Evolutionary conservation across 108 stramenopile species (phyloP), one percentile per base, ranked within the genome.

Genomic region (Cyclotella choctawhatcheeana): DNA sequence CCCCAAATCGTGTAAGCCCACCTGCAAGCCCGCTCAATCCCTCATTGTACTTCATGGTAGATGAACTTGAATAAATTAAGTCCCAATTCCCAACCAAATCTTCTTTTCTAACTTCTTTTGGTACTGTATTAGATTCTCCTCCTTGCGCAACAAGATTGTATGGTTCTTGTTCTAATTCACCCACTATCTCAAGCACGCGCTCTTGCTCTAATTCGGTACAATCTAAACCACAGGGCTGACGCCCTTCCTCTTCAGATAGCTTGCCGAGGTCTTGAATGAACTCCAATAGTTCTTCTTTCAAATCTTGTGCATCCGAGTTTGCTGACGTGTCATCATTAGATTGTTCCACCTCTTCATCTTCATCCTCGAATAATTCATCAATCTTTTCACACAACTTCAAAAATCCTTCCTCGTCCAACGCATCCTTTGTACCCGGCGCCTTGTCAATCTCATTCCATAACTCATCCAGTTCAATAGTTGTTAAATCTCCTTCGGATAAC

Each of bases 21-120:
- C 88, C 86, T 45, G 87, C 93, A 43, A 94, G 52, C 10, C 93
- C 93, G 64, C 86, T 90, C 30, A 94, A 70, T 35, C 93, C 90
- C 52, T 92, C 84, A 67, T 91, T 88, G 48, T 90, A 94, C 58
- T 86, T 90, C 88, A 94, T 92, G 10, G 88, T 91, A 10, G 89
- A 84, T 2, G 89, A 90, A 53, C 85, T 92, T 2, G 90, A 82
- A 69, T 90, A 94, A 17, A 94, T 14, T 22, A 94, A 80, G 58
- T 89, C 76, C 93, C 93, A 94, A 13, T 61, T 64, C 17, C 93
- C 93, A 25, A 86, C 75, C 51, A 94, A 73, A 56, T 90, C 89
- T 21, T 81, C 66, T 58, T 84, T 71, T 33, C 92, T 70, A 56
- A 89, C 89, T 21, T 81, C 66, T 58, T 84, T 71, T 33, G 26